Evolutionary conservation across 1,284 basidiomycete genomes (phyloP), one percentile per base, ranked within the genome.

Genomic region (Anthracocystis panici-leucophaei): DNA sequence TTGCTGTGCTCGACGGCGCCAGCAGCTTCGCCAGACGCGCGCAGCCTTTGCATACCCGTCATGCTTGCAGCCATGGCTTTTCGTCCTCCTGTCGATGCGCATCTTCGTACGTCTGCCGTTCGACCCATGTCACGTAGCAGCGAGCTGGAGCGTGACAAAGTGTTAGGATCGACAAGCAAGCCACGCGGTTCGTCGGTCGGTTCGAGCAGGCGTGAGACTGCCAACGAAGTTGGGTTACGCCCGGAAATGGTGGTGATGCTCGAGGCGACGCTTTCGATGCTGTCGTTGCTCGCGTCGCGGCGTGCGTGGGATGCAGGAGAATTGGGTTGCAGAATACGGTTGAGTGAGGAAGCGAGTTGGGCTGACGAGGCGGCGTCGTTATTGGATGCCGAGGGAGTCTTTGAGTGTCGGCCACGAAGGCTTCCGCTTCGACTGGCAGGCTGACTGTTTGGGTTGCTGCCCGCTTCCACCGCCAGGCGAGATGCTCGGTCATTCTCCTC

Each of bases 401-500:
- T 64, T 6, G 44, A 51, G 23, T 60, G 66, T 27, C 74, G 42
- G 3, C 71, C 65, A 11, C 79, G 70, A 49, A 79, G n/a, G 33
- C 77, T 77, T 20, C 64, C 50, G 23, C 65, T 72, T 3, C 76
- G 75, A 51, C 70, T 77, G 12, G 76, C 66, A 23, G 56, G 23
- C 11, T 54, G 44, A n/a, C 76, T 74, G 29, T 61, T 67, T 7
- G 64, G 65, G 6, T 62, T 69, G 49, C 70, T 74, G 4, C 78
- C 78, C 11, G 66, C 72, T 48, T 75, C 72, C 6, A 80, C 76
- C 5, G 68, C 68, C 23, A 80, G 29, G 10, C 79, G 61, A 1
- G 72, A 64, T 14, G 79, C 66, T 25, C 83, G 78, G 41, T 82
- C 82, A 42, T 79, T 67, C 51, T 84, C 83, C 46, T 84, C 83